Evolutionary conservation across 139 green algal genomes (phyloP), one percentile per base, ranked within the genome.

Genomic region (Microglena sp.): DNA sequence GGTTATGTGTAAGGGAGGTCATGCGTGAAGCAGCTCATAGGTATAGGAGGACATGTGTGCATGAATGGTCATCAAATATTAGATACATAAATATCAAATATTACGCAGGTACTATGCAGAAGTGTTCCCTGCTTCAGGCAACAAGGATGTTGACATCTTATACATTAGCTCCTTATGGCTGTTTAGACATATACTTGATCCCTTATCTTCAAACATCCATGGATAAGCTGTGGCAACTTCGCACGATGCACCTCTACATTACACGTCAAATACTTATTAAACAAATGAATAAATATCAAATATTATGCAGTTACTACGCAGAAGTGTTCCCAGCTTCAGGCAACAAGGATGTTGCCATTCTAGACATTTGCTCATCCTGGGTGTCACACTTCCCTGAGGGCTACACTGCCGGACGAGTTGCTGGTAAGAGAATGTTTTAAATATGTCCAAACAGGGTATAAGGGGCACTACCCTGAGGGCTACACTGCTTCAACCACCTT

Each of bases 361-460:
- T 96, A 15, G 89, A 96, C 74, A 83, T 96, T 32, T 94, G 88
- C 79, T 85, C 65, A 64, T 88, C 75, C 45, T 96, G 89, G 89
- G 69, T 90, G 29, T 78, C 64, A 33, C 89, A 96, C 75, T 94
- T 91, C 69, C 89, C 89, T 0, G 73, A 87, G 67, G 82, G 70
- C 22, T 95, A 91, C 76, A 88, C 73, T 7, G 84, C 88, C 30
- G 76, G 77, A 18, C 65, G 77, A 0, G 83, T 96, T 3, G 70
- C 76, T 69, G 83, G 83, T 80, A 53, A 45, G 67, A 4, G 35
- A 2, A 33, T 40, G 43, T 15, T 35, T 33, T 6, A 68, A n/a
- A n/a, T n/a, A n/a, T n/a, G n/a, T n/a, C n/a, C n/a, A n/a, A n/a
- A n/a, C n/a, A n/a, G n/a, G n/a, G 1, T 28, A 22, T 30, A 40